phyloP scores from a whole-genome alignment of 2,329 filamentous ascomycete genomes.

The Berkeleyomyces rouxiae region DNA sequence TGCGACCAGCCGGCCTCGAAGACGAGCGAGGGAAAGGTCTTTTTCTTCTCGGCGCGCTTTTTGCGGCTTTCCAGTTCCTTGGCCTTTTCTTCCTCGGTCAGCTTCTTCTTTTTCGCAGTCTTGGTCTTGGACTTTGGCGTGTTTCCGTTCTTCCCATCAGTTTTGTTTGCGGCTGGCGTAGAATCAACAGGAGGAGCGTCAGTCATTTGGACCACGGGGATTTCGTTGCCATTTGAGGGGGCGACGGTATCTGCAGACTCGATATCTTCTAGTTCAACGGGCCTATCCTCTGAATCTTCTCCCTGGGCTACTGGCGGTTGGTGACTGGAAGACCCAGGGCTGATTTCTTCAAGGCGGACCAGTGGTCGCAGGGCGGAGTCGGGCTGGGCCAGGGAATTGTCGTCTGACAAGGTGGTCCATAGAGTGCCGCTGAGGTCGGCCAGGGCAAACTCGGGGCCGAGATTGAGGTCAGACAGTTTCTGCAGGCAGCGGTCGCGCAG shows the following conservation, averaged over 20 bases:
- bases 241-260: not conserved
- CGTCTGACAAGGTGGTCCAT: not conserved
- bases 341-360: not conserved
- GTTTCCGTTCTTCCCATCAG: not conserved
- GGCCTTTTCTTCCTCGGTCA: constrained; percentile 3
- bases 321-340: not conserved
- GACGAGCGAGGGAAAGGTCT: constrained; percentile 8
- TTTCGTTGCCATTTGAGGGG: not conserved
- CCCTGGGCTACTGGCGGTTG: not conserved
- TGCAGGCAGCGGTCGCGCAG: not conserved
- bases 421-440: not conserved
- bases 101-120: constrained; percentile 3
- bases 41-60: constrained; percentile 1
- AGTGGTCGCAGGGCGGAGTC: constrained; percentile 6
- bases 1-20: constrained; percentile 4
- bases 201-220: not conserved
- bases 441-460: not conserved
- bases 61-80: not conserved
- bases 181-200: not conserved
- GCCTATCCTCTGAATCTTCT: not conserved
- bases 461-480: not conserved
- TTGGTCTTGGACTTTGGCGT: not conserved
- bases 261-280: constrained; percentile 1
- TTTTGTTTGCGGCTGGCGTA: not conserved
- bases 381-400: constrained; percentile 3